Base-by-base conservation (phyloP, 2,329 filamentous ascomycete species). In the Xylaria multiplex region DNA sequence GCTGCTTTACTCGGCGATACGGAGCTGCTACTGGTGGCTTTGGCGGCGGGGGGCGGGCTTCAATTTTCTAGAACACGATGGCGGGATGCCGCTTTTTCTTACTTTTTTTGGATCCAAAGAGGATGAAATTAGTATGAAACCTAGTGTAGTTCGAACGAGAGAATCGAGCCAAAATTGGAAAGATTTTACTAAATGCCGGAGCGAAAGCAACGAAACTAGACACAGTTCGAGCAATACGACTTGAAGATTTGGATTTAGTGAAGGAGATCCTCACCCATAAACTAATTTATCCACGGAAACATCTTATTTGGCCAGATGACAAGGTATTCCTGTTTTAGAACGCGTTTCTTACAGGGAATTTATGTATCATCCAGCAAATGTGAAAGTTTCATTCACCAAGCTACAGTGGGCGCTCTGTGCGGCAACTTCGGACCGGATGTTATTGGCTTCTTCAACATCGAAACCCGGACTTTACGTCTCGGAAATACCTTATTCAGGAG, bases 231-330 rank as follows among this genome's bases (percentile, higher is more conserved):
- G 48, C 48, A 52, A 52, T 52, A 8, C 24, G 30, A 32, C 6
- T 52, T 35, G 14, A n/a, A 16, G 48, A 52, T 32, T 35, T 13
- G 16, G 48, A 52, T 32, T 52, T 52, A n/a, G 48, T 52, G 27
- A 35, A 52, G 27, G 27, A 52, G 48, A 52, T 52, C 27, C 48
- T 52, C 11, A 19, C 8, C 5, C 45, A 14, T 48, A 48, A 8
- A 2, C 45, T 48, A 48, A 19, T 13, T 19, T 19, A 13, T 22
- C 19, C 7, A 27, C 22, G 22, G 11, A 27, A 27, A 6, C 27
- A 3, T 48, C n/a, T 8, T 24, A 3, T 13, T 27, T 27, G 19
- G 22, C 8, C 22, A 27, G 22, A 11, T 48, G 5, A 27, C 27
- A 7, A 37, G 6, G 32, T 13, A 32, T 32, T 6, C n/a, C 48